A percentile compares a stretch with the other conserved stretches of the same genome.
Conservation (phyloP, 2,329 filamentous ascomycete species). For the Sporothrix pallida region DNA sequence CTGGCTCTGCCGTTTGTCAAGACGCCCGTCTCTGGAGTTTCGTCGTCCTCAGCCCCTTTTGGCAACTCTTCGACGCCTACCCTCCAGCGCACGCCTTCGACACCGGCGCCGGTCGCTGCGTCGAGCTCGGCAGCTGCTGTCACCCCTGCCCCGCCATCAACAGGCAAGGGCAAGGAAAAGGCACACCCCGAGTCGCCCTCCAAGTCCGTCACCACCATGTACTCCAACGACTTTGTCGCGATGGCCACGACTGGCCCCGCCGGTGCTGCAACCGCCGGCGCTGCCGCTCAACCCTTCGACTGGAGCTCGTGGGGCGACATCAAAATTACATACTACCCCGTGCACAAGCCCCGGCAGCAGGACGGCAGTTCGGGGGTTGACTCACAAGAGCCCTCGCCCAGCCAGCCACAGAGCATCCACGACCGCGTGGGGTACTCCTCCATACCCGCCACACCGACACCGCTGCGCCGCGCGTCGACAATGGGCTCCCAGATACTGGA, state of each 20-base stretch:
- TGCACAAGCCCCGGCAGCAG: constrained; percentile 42
- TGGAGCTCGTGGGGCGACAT: constrained; percentile 85
- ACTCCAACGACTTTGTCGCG: constrained; percentile 83
- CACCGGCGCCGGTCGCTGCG: constrained; percentile 40
- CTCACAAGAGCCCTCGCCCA: constrained; percentile 31
- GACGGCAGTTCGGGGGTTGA: constrained; percentile 29
- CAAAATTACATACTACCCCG: constrained; percentile 77
- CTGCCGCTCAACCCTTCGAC: constrained; percentile 35
- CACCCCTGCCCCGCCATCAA: constrained; percentile 50
- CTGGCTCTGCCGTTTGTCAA: constrained; percentile 83
- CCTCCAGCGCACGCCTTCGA: constrained; percentile 25
- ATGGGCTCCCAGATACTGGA: constrained; percentile 49
- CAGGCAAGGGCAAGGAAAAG: constrained; percentile 78
- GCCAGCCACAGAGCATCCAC: not conserved
- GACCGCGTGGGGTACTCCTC: constrained; percentile 47
- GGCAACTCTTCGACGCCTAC: constrained; percentile 9
- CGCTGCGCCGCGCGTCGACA: constrained; percentile 71
- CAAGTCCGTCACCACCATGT: constrained; percentile 63
- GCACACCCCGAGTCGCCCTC: constrained; percentile 44
- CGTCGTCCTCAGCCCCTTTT: constrained; percentile 43
- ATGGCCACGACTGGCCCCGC: constrained; percentile 62
- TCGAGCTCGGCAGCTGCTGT: constrained; percentile 53
- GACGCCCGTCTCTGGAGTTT: constrained; percentile 61
- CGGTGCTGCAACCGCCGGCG: constrained; percentile 42
- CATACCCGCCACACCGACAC: constrained; percentile 74